Evolutionary conservation across 2,329 filamentous ascomycete species (phyloP).

Genomic region (Cladorrhinum sp.): DNA sequence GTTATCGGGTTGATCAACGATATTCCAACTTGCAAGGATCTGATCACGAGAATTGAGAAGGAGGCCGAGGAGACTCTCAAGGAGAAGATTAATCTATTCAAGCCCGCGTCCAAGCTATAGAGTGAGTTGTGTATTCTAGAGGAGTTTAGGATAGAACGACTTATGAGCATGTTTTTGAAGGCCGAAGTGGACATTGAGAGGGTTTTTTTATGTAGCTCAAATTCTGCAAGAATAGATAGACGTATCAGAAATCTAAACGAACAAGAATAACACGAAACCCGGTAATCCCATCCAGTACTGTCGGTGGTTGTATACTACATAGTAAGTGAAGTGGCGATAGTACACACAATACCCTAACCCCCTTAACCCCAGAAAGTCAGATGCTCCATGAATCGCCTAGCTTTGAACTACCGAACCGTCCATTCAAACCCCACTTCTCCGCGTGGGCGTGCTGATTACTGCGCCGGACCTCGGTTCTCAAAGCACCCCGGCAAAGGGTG

Average conservation of each 20-base stretch:
- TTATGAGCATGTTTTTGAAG: not conserved
- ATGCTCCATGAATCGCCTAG: constrained; percentile 3
- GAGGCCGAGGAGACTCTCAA: constrained; percentile 68
- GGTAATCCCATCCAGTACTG: not conserved
- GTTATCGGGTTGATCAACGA: constrained; percentile 88
- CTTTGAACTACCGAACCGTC: not conserved
- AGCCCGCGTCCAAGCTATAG: constrained; percentile 25
- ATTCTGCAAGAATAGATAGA: no score
- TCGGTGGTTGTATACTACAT: not conserved
- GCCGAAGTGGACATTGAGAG: not conserved
- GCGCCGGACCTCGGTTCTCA: constrained; percentile 7
- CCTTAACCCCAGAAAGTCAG: not conserved
- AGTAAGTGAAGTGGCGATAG: not conserved
- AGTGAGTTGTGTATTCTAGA: not conserved
- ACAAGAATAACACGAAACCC: not conserved
- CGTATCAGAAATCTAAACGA: not conserved
- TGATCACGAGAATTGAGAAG: constrained; percentile 71
- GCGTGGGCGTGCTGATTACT: not conserved
- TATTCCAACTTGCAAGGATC: constrained; percentile 69
- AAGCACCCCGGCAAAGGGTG: not conserved
- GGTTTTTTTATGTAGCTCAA: no score
- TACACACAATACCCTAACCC: constrained; percentile 4
- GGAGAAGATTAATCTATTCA: constrained; percentile 39
- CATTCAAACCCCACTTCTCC: constrained; percentile 5
- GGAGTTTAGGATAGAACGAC: not conserved